A percentile compares a stretch with the other conserved stretches of the same genome.
These are phyloP conservation scores for Cryphonectria naterciae DNA, from an alignment of 2,329 filamentous ascomycete genomes.

Conservation along the genomic window DNA sequence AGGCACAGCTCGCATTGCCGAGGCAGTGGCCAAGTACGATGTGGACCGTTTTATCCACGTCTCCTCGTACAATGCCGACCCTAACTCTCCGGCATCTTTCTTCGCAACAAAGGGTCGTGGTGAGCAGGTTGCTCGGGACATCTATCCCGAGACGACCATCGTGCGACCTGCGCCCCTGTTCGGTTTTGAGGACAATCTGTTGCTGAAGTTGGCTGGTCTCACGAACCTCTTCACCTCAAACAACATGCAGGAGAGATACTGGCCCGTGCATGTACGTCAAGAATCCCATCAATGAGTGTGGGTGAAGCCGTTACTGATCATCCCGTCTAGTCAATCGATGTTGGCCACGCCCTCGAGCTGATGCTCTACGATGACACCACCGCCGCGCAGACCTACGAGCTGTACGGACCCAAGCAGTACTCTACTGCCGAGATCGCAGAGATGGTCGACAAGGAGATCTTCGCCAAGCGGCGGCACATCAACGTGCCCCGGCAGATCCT, in stretches of 20 bases:
- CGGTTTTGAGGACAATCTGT: conserved; percentile 90
- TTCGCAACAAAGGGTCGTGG: conserved; percentile 86
- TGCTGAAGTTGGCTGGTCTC: conserved; percentile 80
- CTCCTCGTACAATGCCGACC: conserved; percentile 88
- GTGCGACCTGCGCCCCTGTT: conserved; percentile 93
- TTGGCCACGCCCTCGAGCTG: conserved; percentile 83
- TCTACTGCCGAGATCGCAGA: conserved; percentile 84
- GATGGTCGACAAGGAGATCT: conserved; percentile 89
- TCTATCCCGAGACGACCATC: conserved; percentile 97
- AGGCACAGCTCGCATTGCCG: conserved; percentile 87
- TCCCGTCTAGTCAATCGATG: conserved; percentile 71
- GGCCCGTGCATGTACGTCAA: conserved; percentile 79
- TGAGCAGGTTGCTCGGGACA: conserved; percentile 81
- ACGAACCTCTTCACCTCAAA: conserved; percentile 88
- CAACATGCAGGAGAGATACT: conserved; percentile 88
- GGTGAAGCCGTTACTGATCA: too few relatives aligned
- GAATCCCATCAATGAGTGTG: neutral
- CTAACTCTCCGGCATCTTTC: conserved; percentile 83
- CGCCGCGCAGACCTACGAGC: conserved; percentile 87
- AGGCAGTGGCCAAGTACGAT: conserved; percentile 96
- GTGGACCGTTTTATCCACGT: conserved; percentile 96
- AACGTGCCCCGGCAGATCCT: conserved; percentile 84
- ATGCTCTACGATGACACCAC: conserved; percentile 93
- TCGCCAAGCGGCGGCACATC: conserved; percentile 86
- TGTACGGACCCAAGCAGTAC: conserved; percentile 93